These are phyloP conservation scores for Myxozyma sirexii DNA, from an alignment of 805 yeast genomes.

Conservation along the genomic window DNA sequence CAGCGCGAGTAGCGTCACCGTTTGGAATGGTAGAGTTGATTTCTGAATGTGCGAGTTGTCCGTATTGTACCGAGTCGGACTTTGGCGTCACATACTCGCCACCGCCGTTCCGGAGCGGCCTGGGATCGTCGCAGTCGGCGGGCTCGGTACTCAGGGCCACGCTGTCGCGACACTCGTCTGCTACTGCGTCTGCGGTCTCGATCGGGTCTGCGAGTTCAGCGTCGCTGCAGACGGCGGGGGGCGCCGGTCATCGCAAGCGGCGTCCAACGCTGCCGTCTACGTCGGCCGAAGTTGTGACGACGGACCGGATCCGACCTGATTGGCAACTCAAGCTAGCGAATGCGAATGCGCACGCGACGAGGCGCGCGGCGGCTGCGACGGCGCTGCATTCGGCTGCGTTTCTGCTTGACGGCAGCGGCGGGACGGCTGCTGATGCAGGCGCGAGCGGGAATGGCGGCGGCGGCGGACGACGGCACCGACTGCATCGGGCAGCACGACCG, in stretches of 20 bases:
- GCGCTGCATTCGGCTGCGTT: slow-evolving; percentile 89
- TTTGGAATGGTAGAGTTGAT: slow-evolving; percentile 50
- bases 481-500: slow-evolving; percentile 32
- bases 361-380: slow-evolving; percentile 90
- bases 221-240: slow-evolving; percentile 18
- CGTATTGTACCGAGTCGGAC: slow-evolving; percentile 85
- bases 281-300: slow-evolving; percentile 70
- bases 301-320: slow-evolving; percentile 86
- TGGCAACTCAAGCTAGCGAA: slow-evolving; percentile 78
- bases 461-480: slow-evolving; percentile 9
- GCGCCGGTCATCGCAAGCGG: slow-evolving; percentile 22
- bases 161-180: slow-evolving; percentile 23
- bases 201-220: slow-evolving; percentile 1
- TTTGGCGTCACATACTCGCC: slow-evolving; percentile 85
- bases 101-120: slow-evolving; percentile 56
- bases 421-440: background rate
- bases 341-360: slow-evolving; percentile 76
- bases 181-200: slow-evolving; percentile 26
- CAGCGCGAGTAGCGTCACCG: slow-evolving; percentile 7
- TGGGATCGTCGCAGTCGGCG: slow-evolving; percentile 24
- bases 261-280: slow-evolving; percentile 57
- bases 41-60: slow-evolving; percentile 88
- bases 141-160: slow-evolving; percentile 28
- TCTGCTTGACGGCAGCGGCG: slow-evolving; percentile 45
- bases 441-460: slow-evolving; percentile 5